phyloP scores from a whole-genome alignment of 1,139 yeast species.

The Blastobotrys serpentis region DNA sequence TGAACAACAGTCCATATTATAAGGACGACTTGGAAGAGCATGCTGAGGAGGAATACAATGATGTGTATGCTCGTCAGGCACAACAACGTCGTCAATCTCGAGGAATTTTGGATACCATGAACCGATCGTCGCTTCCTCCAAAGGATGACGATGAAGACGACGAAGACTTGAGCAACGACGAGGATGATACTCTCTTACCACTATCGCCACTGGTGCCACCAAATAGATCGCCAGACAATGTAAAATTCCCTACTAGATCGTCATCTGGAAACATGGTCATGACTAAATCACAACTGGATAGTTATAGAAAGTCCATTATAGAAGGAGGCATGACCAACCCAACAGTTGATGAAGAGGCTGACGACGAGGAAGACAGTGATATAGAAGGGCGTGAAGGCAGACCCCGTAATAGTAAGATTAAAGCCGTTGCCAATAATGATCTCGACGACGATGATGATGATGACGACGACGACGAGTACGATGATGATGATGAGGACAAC shows the following conservation, averaged over 20 bases:
- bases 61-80: slow-evolving; percentile 5
- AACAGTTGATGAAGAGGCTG: slow-evolving; percentile 19
- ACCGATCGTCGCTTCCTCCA: slow-evolving; percentile 5
- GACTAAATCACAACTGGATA: slow-evolving; percentile 39
- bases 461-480: slow-evolving; percentile 22
- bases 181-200: slow-evolving; percentile 29
- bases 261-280: slow-evolving; percentile 27
- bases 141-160: slow-evolving; percentile 14
- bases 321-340: slow-evolving; percentile 19
- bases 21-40: slow-evolving; percentile 10
- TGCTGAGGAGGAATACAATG: slow-evolving; percentile 7
- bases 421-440: too few species aligned
- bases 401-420: slow-evolving; percentile 3
- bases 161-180: slow-evolving; percentile 22
- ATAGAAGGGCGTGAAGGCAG: slow-evolving; percentile 20
- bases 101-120: slow-evolving; percentile 11
- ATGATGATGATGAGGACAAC: slow-evolving; percentile 24
- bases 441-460: slow-evolving; percentile 20
- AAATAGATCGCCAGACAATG: slow-evolving; percentile 11
- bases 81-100: slow-evolving; percentile 9
- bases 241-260: slow-evolving; percentile 10
- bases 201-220: slow-evolving; percentile 21
- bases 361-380: slow-evolving; percentile 11
- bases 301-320: slow-evolving; percentile 34
- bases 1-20: background rate